Percentiles rank a stretch among this genome's conserved stretches.
Conservation (phyloP, 805 yeast genomes). For the Komagataella pastoris region DNA sequence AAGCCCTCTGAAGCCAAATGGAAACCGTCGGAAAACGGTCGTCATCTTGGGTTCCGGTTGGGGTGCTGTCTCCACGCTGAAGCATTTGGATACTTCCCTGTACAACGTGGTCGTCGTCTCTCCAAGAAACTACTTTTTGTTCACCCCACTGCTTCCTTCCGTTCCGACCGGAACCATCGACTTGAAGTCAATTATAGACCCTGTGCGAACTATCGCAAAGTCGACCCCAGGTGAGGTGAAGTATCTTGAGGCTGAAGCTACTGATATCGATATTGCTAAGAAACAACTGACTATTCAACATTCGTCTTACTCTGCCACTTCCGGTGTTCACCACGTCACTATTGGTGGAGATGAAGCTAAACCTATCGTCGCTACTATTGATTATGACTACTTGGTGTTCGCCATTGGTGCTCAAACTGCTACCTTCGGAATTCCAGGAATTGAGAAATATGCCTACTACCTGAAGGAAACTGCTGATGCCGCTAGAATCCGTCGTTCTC, state of each 20-base stretch:
- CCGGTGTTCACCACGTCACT: neutral
- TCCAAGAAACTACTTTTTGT: conserved; percentile 89
- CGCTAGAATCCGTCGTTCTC: conserved; percentile 63
- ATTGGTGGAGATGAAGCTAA: conserved; percentile 15
- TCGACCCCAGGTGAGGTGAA: conserved; percentile 58
- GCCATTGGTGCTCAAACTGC: conserved; percentile 95
- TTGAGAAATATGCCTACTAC: conserved; percentile 75
- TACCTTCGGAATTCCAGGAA: conserved; percentile 93
- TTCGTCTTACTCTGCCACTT: conserved; percentile 18
- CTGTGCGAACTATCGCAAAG: conserved; percentile 79
- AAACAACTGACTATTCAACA: conserved; percentile 56
- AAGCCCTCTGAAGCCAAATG: conserved; percentile 27
- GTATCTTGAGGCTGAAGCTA: conserved; percentile 86
- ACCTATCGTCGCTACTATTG: conserved; percentile 29
- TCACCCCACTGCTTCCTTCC: conserved; percentile 92
- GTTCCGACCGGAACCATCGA: conserved; percentile 92
- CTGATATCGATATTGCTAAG: conserved; percentile 60
- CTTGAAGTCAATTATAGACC: conserved; percentile 84
- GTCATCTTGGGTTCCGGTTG: conserved; percentile 87
- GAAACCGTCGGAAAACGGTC: conserved; percentile 55
- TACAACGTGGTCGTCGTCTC: conserved; percentile 85
- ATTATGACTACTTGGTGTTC: conserved; percentile 75
- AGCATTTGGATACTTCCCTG: conserved; percentile 71
- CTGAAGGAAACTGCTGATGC: conserved; percentile 87
- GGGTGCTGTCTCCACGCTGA: conserved; percentile 83